Conservation (phyloP, 1,139 yeast genomes). For the Suhomyces kunorum region DNA sequence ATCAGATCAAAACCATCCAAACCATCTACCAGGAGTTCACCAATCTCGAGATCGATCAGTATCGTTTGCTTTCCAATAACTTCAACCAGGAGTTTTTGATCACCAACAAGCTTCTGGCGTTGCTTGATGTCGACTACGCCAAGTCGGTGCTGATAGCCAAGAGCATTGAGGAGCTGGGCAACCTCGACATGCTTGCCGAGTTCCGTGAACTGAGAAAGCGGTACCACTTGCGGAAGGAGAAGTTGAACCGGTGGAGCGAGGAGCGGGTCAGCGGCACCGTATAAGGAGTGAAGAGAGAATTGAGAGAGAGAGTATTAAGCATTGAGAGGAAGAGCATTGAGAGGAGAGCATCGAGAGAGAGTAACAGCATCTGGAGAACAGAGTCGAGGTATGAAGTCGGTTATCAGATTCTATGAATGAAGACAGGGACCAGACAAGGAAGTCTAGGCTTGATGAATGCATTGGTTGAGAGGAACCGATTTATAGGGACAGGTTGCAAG, state of each 20-base stretch:
- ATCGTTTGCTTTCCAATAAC: constrained; percentile 41
- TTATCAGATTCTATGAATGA: no score
- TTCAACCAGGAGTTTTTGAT: constrained; percentile 36
- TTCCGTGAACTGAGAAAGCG: constrained; percentile 49
- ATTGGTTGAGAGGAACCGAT: no score
- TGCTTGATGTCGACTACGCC: constrained; percentile 28
- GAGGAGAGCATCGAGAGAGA: not conserved
- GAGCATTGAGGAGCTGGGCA: constrained; percentile 15
- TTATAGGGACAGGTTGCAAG: no score
- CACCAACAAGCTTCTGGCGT: constrained; percentile 29
- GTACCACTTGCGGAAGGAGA: constrained; percentile 59
- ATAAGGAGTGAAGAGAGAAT: no score
- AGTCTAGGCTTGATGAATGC: no score
- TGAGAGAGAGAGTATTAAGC: no score
- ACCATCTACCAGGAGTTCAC: constrained; percentile 35
- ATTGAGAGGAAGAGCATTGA: not conserved
- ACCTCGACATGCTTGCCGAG: constrained; percentile 21
- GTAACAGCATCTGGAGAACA: no score
- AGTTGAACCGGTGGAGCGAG: constrained; percentile 62
- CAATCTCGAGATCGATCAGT: constrained; percentile 41
- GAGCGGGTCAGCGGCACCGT: constrained; percentile 59
- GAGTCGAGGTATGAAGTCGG: no score
- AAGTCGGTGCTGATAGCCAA: constrained; percentile 25
- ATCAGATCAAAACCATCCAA: constrained; percentile 29
- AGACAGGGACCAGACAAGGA: no score